These are phyloP conservation scores for Salix caprea DNA, from an alignment of 345 rosid genomes.

Conservation along the genomic window DNA sequence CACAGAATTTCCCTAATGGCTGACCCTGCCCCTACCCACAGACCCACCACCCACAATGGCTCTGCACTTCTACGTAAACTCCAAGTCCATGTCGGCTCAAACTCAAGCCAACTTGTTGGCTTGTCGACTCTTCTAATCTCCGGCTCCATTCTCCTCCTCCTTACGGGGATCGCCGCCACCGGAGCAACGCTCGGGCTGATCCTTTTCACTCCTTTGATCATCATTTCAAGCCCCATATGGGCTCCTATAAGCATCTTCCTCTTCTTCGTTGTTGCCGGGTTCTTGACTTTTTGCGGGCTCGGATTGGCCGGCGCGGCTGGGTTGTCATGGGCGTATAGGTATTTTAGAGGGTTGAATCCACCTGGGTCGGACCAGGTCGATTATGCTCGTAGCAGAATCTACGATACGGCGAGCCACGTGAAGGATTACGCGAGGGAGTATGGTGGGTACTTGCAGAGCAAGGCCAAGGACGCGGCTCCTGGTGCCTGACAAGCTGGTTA, in stretches of 20 bases:
- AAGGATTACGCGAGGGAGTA: constrained; percentile 82
- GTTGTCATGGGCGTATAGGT: constrained; percentile 60
- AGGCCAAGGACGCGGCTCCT: constrained; percentile 91
- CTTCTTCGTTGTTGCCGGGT: constrained; percentile 33
- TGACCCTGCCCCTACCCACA: constrained; percentile 16
- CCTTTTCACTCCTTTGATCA: constrained; percentile 52
- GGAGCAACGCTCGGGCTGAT: constrained; percentile 42
- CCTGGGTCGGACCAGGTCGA: constrained; percentile 61
- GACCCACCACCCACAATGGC: not conserved
- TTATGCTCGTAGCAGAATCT: constrained; percentile 67
- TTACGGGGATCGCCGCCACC: constrained; percentile 56
- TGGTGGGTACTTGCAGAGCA: constrained; percentile 72
- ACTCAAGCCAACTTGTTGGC: constrained; percentile 56
- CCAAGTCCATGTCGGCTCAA: constrained; percentile 43
- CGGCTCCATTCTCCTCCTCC: constrained; percentile 58
- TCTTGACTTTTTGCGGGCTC: constrained; percentile 50
- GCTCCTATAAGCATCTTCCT: constrained; percentile 43
- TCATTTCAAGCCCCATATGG: constrained; percentile 77
- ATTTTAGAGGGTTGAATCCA: constrained; percentile 64
- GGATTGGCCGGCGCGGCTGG: constrained; percentile 40
- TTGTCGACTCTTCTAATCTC: constrained; percentile 51
- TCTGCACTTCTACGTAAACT: constrained; percentile 41
- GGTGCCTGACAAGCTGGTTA: constrained; percentile 49
- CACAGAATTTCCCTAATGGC: constrained; percentile 8
- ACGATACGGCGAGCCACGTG: constrained; percentile 72